These are phyloP conservation scores for Aspergillus coremiiformis DNA, from an alignment of 495 filamentous ascomycete species.

Conservation along the genomic window DNA sequence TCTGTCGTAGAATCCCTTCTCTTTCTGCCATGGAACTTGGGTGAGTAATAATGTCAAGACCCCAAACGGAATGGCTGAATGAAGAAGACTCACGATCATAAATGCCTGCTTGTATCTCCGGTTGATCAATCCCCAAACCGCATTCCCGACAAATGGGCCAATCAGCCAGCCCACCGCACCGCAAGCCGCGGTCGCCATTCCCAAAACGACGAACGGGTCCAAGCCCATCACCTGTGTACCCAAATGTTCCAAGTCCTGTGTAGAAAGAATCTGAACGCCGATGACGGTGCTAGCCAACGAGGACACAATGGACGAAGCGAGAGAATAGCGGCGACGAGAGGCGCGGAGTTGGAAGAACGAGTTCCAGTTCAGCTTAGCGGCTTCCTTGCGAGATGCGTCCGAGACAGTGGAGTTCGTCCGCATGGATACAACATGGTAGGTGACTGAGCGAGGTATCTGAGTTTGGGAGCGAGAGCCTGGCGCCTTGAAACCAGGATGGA, in stretches of 20 bases:
- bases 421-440: constrained; percentile 29
- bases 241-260: constrained; percentile 59
- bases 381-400: constrained; percentile 15
- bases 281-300: constrained; percentile 48
- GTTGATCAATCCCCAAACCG: constrained; percentile 65
- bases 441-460: constrained; percentile 15
- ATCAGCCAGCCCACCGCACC: constrained; percentile 76
- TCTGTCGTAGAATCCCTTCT: constrained; percentile 80
- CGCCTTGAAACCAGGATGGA: constrained; percentile 10
- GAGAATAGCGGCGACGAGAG: constrained; percentile 72
- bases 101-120: constrained; percentile 59
- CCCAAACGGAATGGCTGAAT: background rate
- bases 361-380: constrained; percentile 72
- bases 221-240: constrained; percentile 63
- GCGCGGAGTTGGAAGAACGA: constrained; percentile 86
- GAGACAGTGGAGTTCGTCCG: constrained; percentile 32
- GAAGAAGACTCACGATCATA: constrained; percentile 47
- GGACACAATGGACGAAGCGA: constrained; percentile 62
- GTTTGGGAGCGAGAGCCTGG: constrained; percentile 15
- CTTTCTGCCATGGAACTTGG: constrained; percentile 52
- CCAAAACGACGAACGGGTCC: constrained; percentile 80
- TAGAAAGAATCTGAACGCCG: constrained; percentile 57
- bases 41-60: background rate
- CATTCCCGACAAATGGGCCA: constrained; percentile 72
- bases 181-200: constrained; percentile 62